Evolutionary conservation across 371 early-diverging fungal species (phyloP).

Genomic region (Rhizomucor pusillus): DNA sequence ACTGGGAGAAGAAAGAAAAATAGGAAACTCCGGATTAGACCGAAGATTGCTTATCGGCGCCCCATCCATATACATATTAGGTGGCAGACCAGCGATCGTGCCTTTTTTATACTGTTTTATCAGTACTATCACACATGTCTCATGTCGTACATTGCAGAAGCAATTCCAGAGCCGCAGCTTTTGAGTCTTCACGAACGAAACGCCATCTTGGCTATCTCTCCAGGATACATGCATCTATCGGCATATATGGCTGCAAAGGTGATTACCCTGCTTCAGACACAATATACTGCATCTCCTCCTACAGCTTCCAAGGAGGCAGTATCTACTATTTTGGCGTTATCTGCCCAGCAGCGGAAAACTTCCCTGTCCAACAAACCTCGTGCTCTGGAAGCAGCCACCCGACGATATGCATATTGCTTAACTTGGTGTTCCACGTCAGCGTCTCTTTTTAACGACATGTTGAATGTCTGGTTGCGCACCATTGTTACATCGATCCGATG

Average conservation of each 20-base stretch:
- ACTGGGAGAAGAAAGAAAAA: too few species aligned
- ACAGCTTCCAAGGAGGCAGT: too few species aligned
- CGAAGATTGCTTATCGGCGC: too few species aligned
- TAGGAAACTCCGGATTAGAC: too few species aligned
- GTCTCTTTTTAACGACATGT: conserved; percentile 49
- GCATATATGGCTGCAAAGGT: conserved; percentile 52
- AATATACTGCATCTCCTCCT: neutral
- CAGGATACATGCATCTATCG: conserved; percentile 53
- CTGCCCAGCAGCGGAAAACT: too few species aligned
- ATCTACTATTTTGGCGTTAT: too few species aligned
- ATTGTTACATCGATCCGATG: conserved; percentile 48
- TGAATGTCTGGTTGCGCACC: conserved; percentile 54
- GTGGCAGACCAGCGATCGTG: conserved; percentile 61
- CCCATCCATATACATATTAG: conserved; percentile 13
- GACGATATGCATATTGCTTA: conserved; percentile 53
- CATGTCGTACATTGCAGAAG: conserved; percentile 25
- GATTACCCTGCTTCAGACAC: conserved; percentile 32
- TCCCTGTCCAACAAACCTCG: conserved; percentile 32
- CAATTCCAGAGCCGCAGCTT: neutral
- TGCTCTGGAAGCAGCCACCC: conserved; percentile 48
- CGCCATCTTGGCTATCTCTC: conserved; percentile 36
- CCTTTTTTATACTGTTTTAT: conserved; percentile 58
- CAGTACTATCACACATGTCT: conserved; percentile 51
- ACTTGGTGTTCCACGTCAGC: conserved; percentile 34
- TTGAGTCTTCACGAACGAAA: conserved; percentile 18